These are phyloP conservation scores for Forsythia viridissima DNA, from an alignment of 257 asterid species.

Conservation along the genomic window DNA sequence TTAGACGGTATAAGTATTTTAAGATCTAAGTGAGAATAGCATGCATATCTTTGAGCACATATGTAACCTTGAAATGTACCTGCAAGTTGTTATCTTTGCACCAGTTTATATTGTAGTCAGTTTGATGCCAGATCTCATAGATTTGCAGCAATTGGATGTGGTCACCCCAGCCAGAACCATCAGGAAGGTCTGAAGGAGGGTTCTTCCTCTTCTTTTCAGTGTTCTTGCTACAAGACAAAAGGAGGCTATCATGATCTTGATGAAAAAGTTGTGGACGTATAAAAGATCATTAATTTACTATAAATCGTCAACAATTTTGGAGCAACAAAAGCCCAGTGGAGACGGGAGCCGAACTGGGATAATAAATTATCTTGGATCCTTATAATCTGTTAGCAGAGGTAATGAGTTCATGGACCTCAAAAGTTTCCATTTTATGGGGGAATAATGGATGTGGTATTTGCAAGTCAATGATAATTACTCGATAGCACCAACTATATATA, in stretches of 20 bases:
- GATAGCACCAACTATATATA: background rate
- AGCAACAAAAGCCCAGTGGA: background rate
- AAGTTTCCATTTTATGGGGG: background rate
- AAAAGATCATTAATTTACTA: background rate
- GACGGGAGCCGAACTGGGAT: background rate
- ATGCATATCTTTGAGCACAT: background rate
- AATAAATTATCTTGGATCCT: background rate
- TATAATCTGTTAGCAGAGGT: background rate
- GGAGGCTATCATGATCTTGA: conserved; percentile 9
- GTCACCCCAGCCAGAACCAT: conserved; percentile 96
- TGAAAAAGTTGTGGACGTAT: conserved; percentile 6
- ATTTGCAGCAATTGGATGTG: conserved; percentile 93
- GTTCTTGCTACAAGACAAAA: conserved; percentile 47
- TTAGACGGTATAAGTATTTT: background rate
- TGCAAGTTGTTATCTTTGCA: conserved; percentile 88
- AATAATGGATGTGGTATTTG: background rate
- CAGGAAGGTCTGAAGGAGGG: conserved; percentile 79
- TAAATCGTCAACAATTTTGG: background rate
- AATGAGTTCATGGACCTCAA: background rate
- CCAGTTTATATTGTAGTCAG: conserved; percentile 64
- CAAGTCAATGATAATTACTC: background rate
- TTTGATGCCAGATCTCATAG: conserved; percentile 86
- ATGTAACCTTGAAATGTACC: conserved; percentile 33
- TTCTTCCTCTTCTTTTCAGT: conserved; percentile 75
- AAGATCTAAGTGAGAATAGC: too few relatives aligned